phyloP scores from a whole-genome alignment of 805 yeast species.

The Torulaspora quercuum region DNA sequence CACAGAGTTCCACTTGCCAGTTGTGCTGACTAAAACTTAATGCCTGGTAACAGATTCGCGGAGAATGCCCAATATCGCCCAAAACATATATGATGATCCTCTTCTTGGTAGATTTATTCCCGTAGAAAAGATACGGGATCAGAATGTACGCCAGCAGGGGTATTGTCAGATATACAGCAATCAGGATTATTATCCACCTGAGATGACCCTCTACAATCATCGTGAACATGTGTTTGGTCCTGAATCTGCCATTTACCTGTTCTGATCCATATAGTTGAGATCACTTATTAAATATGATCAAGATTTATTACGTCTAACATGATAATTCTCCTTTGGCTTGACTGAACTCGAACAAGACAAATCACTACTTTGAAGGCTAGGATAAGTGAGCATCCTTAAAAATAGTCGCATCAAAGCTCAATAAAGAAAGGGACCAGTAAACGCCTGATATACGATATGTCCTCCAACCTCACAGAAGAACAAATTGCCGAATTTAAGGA shows the following conservation, averaged over 20 bases:
- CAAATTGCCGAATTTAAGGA: constrained; percentile 97
- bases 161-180: constrained; percentile 44
- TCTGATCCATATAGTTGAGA: no score
- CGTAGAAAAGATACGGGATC: constrained; percentile 38
- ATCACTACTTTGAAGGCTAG: no score
- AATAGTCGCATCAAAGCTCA: no score
- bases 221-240: no score
- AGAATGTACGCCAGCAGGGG: constrained; percentile 36
- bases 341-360: no score
- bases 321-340: no score
- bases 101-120: constrained; percentile 39
- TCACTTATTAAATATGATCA: no score
- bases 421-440: constrained; percentile 1
- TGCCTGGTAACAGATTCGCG: constrained; percentile 91
- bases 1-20: constrained; percentile 77
- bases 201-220: constrained; percentile 11
- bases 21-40: constrained; percentile 64
- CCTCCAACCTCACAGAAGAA: constrained; percentile 77
- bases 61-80: constrained; percentile 94
- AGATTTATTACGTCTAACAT: no score
- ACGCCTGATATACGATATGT: constrained; percentile 23
- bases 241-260: no score
- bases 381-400: no score
- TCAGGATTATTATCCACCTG: constrained; percentile 30
- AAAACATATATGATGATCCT: constrained; percentile 76